phyloP scores from a whole-genome alignment of 768 basidiomycete genomes.

The Lyophyllum atratum region DNA sequence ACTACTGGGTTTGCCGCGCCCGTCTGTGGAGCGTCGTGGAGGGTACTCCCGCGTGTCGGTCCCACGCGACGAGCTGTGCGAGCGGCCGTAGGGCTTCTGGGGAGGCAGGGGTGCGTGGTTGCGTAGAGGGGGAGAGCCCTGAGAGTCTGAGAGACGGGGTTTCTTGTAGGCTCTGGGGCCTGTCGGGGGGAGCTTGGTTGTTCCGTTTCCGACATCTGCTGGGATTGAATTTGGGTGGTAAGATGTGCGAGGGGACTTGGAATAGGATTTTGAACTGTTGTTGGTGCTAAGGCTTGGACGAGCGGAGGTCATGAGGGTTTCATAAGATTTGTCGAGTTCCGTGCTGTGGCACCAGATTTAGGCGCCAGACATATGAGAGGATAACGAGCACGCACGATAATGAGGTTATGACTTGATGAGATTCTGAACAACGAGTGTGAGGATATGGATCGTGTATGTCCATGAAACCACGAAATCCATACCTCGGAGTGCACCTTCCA shows the following conservation, averaged over 20 bases:
- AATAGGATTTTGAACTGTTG: conserved; percentile 38
- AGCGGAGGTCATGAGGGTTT: conserved; percentile 50
- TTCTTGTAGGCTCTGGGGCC: conserved; percentile 84
- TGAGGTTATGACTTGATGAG: conserved; percentile 68
- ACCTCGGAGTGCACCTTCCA: conserved; percentile 83
- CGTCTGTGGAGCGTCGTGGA: conserved; percentile 22
- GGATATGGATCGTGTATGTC: conserved; percentile 8
- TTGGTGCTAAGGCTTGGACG: conserved; percentile 39
- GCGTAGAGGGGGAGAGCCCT: conserved; percentile 32
- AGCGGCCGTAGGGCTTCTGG: conserved; percentile 25
- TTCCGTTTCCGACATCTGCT: conserved; percentile 26
- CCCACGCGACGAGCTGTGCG: conserved; percentile 16
- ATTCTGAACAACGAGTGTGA: conserved; percentile 49
- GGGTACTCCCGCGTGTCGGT: conserved; percentile 24
- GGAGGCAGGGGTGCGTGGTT: conserved; percentile 23
- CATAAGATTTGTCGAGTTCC: conserved; percentile 78
- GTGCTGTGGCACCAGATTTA: conserved; percentile 41
- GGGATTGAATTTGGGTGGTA: conserved; percentile 37
- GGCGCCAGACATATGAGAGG: conserved; percentile 14
- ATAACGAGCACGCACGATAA: conserved; percentile 61
- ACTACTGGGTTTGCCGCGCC: conserved; percentile 21
- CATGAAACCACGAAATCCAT: conserved; percentile 15
- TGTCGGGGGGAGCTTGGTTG: conserved; percentile 64
- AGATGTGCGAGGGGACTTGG: conserved; percentile 49
- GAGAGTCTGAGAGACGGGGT: conserved; percentile 65